phyloP scores from a whole-genome alignment of 2,329 filamentous ascomycete genomes.

The Exophiala xenobiotica region DNA sequence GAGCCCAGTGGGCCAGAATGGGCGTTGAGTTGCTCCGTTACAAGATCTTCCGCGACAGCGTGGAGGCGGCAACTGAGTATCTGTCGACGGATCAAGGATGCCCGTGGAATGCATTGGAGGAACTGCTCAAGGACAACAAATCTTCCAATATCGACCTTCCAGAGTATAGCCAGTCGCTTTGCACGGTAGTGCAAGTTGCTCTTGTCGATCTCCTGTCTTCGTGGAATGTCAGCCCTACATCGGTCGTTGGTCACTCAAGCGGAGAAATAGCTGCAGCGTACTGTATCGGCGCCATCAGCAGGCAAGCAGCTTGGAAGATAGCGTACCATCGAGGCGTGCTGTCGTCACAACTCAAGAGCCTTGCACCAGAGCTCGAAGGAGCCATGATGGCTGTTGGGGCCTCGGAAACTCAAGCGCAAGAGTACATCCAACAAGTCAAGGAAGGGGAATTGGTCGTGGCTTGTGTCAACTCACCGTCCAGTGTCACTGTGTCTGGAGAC shows the following conservation, averaged over 20 bases:
- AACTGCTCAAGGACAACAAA: constrained; percentile 9
- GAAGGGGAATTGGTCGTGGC: constrained; percentile 33
- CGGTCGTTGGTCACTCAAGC: constrained; percentile 31
- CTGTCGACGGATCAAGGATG: constrained; percentile 24
- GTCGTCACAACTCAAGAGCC: background rate
- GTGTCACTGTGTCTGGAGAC: constrained; percentile 40
- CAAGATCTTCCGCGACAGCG: constrained; percentile 15
- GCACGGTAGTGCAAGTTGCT: constrained; percentile 28
- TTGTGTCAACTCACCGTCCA: constrained; percentile 41
- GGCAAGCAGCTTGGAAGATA: constrained; percentile 32
- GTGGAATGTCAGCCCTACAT: constrained; percentile 19
- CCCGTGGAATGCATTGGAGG: constrained; percentile 23
- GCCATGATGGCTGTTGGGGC: constrained; percentile 36
- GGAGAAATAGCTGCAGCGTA: constrained; percentile 33
- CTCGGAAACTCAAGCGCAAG: constrained; percentile 23
- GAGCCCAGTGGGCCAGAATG: constrained; percentile 27
- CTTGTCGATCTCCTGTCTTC: constrained; percentile 28
- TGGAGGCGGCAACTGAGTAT: constrained; percentile 11
- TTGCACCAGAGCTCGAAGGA: constrained; percentile 21
- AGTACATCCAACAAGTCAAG: constrained; percentile 16
- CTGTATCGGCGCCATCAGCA: constrained; percentile 28
- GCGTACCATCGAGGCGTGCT: constrained; percentile 33
- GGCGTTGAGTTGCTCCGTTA: constrained; percentile 14
- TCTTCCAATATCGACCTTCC: constrained; percentile 10
- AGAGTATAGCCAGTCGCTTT: constrained; percentile 22